Conservation (phyloP, 306 rosid species). For the Dalbergia oliveri region DNA sequence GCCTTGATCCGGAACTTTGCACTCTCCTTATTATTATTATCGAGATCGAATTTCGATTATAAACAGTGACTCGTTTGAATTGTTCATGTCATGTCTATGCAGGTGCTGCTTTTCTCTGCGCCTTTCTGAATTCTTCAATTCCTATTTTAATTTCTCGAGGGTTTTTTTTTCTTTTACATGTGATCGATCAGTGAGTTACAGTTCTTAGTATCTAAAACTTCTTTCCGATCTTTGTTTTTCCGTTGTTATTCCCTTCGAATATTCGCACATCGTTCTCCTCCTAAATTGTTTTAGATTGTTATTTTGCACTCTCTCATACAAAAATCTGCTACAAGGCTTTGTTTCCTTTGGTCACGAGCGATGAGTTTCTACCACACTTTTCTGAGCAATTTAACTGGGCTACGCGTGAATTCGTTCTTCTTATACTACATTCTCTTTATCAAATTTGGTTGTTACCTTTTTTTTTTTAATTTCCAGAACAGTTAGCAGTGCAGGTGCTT, state of each 20-base stretch:
- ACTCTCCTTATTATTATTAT: not conserved
- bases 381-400: slow-evolving; percentile 13
- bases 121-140: slow-evolving; percentile 19
- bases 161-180: slow-evolving; percentile 16
- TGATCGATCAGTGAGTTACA: slow-evolving; percentile 1
- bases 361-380: slow-evolving; percentile 16
- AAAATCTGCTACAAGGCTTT: not conserved
- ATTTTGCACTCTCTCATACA: slow-evolving; percentile 8
- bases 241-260: slow-evolving; percentile 14
- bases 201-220: not conserved
- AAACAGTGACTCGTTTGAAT: not conserved
- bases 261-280: not conserved
- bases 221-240: not conserved
- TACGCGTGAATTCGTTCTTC: slow-evolving; percentile 31
- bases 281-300: slow-evolving; percentile 18
- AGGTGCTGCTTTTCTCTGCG: not conserved
- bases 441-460: slow-evolving; percentile 28
- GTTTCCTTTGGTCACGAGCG: not conserved
- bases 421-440: not conserved
- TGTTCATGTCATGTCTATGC: not conserved
- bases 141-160: slow-evolving; percentile 18
- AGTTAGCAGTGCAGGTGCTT: slow-evolving; percentile 25
- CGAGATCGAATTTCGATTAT: slow-evolving; percentile 20
- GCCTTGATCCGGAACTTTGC: slow-evolving; percentile 10
- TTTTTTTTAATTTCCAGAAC: slow-evolving; percentile 44